Evolutionary conservation across 805 yeast species (phyloP).

Genomic region (Candida golubevii): DNA sequence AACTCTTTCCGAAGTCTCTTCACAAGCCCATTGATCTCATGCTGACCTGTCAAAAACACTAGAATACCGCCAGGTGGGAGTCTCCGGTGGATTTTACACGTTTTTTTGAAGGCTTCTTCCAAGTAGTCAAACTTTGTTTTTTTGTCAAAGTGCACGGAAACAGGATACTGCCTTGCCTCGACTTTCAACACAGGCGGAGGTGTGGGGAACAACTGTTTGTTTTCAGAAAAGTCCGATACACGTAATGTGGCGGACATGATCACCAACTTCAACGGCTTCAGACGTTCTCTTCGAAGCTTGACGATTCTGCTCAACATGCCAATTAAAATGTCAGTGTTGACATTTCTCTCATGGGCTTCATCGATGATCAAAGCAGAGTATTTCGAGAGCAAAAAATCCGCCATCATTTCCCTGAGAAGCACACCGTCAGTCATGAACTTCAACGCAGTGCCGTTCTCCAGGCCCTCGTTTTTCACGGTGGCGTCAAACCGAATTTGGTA

Average conservation of each 20-base stretch:
- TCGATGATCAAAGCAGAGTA: slow-evolving; percentile 88
- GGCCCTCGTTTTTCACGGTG: slow-evolving; percentile 48
- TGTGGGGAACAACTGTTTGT: slow-evolving; percentile 54
- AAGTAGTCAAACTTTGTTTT: slow-evolving; percentile 73
- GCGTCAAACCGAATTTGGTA: slow-evolving; percentile 82
- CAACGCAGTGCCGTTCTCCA: slow-evolving; percentile 52
- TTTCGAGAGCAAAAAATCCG: slow-evolving; percentile 72
- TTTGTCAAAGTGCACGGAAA: slow-evolving; percentile 82
- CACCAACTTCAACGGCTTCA: slow-evolving; percentile 69
- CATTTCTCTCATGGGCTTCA: slow-evolving; percentile 97
- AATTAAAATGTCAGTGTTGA: slow-evolving; percentile 91
- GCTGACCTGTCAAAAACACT: slow-evolving; percentile 90
- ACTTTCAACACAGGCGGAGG: slow-evolving; percentile 89
- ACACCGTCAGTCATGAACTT: slow-evolving; percentile 97
- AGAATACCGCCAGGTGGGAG: slow-evolving; percentile 94
- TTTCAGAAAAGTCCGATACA: slow-evolving; percentile 90
- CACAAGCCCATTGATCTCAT: slow-evolving; percentile 78
- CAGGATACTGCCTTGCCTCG: slow-evolving; percentile 93
- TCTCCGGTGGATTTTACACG: slow-evolving; percentile 78
- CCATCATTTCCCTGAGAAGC: slow-evolving; percentile 85
- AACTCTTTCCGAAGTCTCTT: slow-evolving; percentile 63
- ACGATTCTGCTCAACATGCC: slow-evolving; percentile 91
- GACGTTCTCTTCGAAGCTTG: slow-evolving; percentile 55
- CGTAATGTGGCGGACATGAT: slow-evolving; percentile 97
- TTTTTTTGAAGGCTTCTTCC: slow-evolving; percentile 80